phyloP scores from a whole-genome alignment of 176 grass and related monocot species.

The Juncus inflexus region DNA sequence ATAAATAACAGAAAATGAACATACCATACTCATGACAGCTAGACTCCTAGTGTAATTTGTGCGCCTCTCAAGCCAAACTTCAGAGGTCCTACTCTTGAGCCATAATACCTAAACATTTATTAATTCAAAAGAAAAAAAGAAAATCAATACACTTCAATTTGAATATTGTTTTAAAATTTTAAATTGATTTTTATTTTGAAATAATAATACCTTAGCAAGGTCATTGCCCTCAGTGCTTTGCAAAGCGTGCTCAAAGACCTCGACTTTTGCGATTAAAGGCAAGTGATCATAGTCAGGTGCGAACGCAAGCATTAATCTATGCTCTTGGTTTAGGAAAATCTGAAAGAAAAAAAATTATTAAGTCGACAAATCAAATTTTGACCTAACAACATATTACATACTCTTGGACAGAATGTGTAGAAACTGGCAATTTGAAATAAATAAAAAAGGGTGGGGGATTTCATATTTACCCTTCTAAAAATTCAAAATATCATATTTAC shows the following conservation, averaged over 20 bases:
- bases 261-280: slow-evolving; percentile 90
- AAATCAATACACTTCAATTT: no score
- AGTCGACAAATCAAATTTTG: slow-evolving; percentile 7
- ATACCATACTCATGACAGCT: slow-evolving; percentile 99
- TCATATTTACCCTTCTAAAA: no score
- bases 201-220: slow-evolving; percentile 66
- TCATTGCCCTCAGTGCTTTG: slow-evolving; percentile 90
- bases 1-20: slow-evolving; percentile 25
- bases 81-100: slow-evolving; percentile 94
- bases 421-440: slow-evolving; percentile 24
- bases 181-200: slow-evolving; percentile 2
- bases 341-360: slow-evolving; percentile 31
- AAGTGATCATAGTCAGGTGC: slow-evolving; percentile 94
- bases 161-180: not conserved
- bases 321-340: slow-evolving; percentile 98
- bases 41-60: slow-evolving; percentile 97
- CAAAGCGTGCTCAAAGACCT: slow-evolving; percentile 97
- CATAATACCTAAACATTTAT: slow-evolving; percentile 60
- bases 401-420: slow-evolving; percentile 1
- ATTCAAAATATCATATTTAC: no score
- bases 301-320: slow-evolving; percentile 89
- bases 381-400: no score
- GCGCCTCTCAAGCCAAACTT: slow-evolving; percentile 93
- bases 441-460: not conserved
- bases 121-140: not conserved